Conservation (phyloP, 192 early-diverging fungal species). For the Rhizophagus prolifer region DNA sequence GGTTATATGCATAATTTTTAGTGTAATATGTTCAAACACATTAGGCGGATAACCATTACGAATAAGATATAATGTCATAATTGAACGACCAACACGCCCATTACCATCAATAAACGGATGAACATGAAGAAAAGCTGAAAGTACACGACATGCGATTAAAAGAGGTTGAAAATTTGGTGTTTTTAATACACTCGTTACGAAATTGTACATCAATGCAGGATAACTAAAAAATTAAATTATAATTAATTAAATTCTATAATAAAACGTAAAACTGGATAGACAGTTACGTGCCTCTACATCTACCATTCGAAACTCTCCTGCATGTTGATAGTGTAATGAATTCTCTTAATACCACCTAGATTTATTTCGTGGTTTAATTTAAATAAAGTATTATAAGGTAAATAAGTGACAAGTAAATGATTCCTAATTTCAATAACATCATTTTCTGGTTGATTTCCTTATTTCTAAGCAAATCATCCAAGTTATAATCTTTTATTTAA, state of each 20-base stretch:
- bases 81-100: constrained; percentile 12
- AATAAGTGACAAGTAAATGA: constrained; percentile 20
- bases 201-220: neutral
- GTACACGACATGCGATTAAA: constrained; percentile 13
- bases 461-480: constrained; percentile 26
- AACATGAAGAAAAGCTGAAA: constrained; percentile 21
- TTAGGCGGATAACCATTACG: constrained; percentile 2
- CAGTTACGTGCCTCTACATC: neutral
- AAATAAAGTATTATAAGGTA: constrained; percentile 2
- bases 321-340: constrained; percentile 7
- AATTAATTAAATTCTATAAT: neutral
- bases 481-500: constrained; percentile 8
- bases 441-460: neutral
- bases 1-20: too few relatives aligned
- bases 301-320: constrained; percentile 3
- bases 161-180: constrained; percentile 3
- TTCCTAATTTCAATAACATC: constrained; percentile 12
- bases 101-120: constrained; percentile 14
- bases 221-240: too few relatives aligned
- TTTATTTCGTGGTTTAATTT: neutral
- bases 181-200: constrained; percentile 8
- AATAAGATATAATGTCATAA: constrained; percentile 18
- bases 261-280: constrained; percentile 10
- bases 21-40: neutral
- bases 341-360: constrained; percentile 7